Percentiles rank a stretch among this genome's conserved stretches.
Conservation (phyloP, 2,329 filamentous ascomycete species). For the Diaporthe vaccinii region DNA sequence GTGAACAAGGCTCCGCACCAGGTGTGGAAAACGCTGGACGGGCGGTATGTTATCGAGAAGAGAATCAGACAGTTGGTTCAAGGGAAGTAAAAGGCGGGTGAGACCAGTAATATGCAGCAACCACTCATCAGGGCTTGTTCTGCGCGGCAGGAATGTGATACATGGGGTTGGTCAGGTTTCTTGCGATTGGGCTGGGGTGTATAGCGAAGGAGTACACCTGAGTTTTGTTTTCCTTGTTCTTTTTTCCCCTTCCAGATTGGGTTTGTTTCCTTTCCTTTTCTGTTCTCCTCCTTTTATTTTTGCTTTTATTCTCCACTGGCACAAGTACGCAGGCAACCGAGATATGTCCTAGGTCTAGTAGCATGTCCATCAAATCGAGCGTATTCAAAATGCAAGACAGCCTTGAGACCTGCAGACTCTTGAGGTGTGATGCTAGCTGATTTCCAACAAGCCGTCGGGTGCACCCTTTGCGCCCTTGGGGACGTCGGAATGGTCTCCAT, state of each 20-base stretch:
- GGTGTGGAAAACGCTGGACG: conserved; percentile 84
- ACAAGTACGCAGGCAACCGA: background rate
- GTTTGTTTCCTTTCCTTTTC: background rate
- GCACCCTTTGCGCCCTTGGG: conserved; percentile 14
- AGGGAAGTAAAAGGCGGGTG: conserved; percentile 43
- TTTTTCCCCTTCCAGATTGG: background rate
- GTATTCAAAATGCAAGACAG: conserved; percentile 4
- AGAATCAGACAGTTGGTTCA: conserved; percentile 78
- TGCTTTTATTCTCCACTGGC: background rate
- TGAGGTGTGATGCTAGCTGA: background rate
- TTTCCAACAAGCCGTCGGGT: conserved; percentile 24
- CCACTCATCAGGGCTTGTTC: conserved; percentile 11
- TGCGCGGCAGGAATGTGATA: conserved; percentile 15
- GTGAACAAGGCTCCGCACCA: conserved; percentile 87
- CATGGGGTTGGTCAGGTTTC: background rate
- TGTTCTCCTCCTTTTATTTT: background rate
- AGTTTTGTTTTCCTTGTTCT: background rate
- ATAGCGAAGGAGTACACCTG: conserved; percentile 14
- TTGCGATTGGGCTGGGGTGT: background rate
- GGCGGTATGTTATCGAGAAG: conserved; percentile 82
- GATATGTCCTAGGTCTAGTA: background rate
- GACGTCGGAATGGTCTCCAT: conserved; percentile 8
- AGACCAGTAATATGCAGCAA: conserved; percentile 11
- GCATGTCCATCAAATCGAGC: background rate
- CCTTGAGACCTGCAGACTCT: conserved; percentile 20